Evolutionary conservation across 2,329 filamentous ascomycete species (phyloP).

Genomic region (Ceratocystis destructans): DNA sequence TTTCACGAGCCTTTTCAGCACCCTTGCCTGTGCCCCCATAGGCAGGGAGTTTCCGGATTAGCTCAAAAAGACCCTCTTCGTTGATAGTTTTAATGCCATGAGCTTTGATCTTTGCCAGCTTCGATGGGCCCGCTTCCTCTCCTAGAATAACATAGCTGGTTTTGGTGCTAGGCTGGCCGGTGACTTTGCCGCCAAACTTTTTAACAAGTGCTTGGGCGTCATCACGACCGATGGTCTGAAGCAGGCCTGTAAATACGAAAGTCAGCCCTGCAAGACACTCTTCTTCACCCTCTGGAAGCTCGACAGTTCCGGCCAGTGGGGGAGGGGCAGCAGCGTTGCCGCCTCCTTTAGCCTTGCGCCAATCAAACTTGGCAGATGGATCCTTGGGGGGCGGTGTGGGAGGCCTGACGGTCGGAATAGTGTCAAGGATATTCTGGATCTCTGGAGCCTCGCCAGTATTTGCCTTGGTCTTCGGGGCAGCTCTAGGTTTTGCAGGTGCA

Average conservation of each 20-base stretch:
- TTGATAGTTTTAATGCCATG: slow-evolving; percentile 81
- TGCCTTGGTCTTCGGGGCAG: slow-evolving; percentile 47
- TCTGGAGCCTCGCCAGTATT: slow-evolving; percentile 56
- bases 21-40: slow-evolving; percentile 80
- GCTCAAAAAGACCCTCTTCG: slow-evolving; percentile 77
- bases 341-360: slow-evolving; percentile 46
- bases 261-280: slow-evolving; percentile 81
- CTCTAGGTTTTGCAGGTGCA: slow-evolving; percentile 43
- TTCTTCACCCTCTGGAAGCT: slow-evolving; percentile 69
- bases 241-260: slow-evolving; percentile 89
- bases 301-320: slow-evolving; percentile 47
- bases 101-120: slow-evolving; percentile 71
- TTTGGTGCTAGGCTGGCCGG: slow-evolving; percentile 71
- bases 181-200: slow-evolving; percentile 85
- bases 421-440: slow-evolving; percentile 67
- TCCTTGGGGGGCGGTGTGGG: slow-evolving; percentile 69
- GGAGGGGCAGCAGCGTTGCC: slow-evolving; percentile 48
- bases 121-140: slow-evolving; percentile 81
- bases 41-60: slow-evolving; percentile 68
- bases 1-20: slow-evolving; percentile 71
- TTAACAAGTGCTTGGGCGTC: slow-evolving; percentile 81
- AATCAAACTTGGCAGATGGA: slow-evolving; percentile 66
- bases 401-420: slow-evolving; percentile 67
- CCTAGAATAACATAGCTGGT: slow-evolving; percentile 90
- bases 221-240: slow-evolving; percentile 67